A percentile compares a stretch with the other conserved stretches of the same genome.
phyloP scores from a whole-genome alignment of 2,329 filamentous ascomycete genomes.

The Fusarium anguioides region DNA sequence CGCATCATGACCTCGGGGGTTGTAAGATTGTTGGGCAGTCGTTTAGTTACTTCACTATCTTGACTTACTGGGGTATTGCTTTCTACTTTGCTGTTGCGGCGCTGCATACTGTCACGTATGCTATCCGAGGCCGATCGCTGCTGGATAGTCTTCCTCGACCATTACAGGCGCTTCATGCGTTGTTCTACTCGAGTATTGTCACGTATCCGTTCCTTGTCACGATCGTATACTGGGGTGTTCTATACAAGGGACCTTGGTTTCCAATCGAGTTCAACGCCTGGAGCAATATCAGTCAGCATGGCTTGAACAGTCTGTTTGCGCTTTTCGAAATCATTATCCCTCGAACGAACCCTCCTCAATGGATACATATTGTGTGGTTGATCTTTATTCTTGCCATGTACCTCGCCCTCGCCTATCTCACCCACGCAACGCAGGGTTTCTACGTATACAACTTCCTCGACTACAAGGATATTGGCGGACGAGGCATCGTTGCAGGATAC shows the following conservation, averaged over 20 bases:
- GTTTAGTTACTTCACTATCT: constrained; percentile 85
- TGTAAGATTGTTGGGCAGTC: constrained; percentile 61
- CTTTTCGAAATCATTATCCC: constrained; percentile 80
- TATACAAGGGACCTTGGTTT: constrained; percentile 67
- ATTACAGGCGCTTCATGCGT: constrained; percentile 72
- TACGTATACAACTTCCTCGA: constrained; percentile 87
- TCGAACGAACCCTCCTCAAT: constrained; percentile 68
- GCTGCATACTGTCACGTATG: constrained; percentile 76
- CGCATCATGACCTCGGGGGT: constrained; percentile 57
- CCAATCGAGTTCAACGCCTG: constrained; percentile 64
- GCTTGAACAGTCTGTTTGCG: constrained; percentile 77
- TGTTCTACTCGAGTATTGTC: constrained; percentile 72
- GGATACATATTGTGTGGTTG: constrained; percentile 74
- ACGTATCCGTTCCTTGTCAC: constrained; percentile 76
- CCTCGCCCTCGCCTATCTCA: constrained; percentile 79
- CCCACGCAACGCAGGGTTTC: constrained; percentile 73
- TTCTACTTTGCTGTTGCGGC: constrained; percentile 80
- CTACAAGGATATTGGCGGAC: constrained; percentile 61
- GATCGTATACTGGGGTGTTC: constrained; percentile 74
- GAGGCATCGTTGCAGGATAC: constrained; percentile 69
- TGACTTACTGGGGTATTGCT: constrained; percentile 84
- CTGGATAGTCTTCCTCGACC: constrained; percentile 69
- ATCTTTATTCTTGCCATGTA: constrained; percentile 79
- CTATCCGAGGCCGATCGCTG: constrained; percentile 62
- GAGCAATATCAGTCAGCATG: constrained; percentile 79